Evolutionary conservation across 2,329 filamentous ascomycete genomes (phyloP).

Genomic region (Aspergillus pseudonomiae): DNA sequence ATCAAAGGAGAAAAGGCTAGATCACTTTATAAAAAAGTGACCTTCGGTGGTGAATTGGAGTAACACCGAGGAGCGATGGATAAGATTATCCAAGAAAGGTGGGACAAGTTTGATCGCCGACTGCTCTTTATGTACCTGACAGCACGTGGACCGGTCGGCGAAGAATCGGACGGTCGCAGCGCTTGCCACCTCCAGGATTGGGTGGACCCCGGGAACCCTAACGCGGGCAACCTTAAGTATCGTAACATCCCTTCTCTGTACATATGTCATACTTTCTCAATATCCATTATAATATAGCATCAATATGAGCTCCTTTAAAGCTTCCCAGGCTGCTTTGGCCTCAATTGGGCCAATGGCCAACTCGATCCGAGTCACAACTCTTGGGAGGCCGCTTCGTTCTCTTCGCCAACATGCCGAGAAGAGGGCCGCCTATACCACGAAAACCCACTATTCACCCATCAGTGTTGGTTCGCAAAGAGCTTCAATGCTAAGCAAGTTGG

Average conservation of each 20-base stretch:
- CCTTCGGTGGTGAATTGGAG: not conserved
- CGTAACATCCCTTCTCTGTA: not conserved
- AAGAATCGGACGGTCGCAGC: not conserved
- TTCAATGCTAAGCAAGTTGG: not conserved
- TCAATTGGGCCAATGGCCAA: not conserved
- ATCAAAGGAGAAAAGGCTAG: not conserved
- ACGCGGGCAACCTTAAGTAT: not conserved
- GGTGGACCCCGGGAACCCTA: not conserved
- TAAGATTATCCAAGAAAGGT: not conserved
- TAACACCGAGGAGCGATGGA: not conserved
- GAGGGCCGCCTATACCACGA: not conserved
- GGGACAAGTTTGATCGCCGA: slow-evolving; percentile 1
- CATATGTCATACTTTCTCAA: too few species aligned
- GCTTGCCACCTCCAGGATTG: not conserved
- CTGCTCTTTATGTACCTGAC: slow-evolving; percentile 1
- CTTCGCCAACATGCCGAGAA: not conserved
- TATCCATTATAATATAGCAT: not conserved
- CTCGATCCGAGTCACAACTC: not conserved
- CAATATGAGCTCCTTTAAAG: not conserved
- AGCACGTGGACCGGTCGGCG: slow-evolving; percentile 1
- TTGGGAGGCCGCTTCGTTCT: not conserved
- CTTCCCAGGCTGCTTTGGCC: not conserved
- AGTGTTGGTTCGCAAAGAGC: not conserved
- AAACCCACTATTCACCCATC: not conserved
- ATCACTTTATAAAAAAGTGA: not conserved